A percentile compares a stretch with the other conserved stretches of the same genome.
phyloP scores from a whole-genome alignment of 106 monocot genomes.

The Phalaenopsis aphrodite region DNA sequence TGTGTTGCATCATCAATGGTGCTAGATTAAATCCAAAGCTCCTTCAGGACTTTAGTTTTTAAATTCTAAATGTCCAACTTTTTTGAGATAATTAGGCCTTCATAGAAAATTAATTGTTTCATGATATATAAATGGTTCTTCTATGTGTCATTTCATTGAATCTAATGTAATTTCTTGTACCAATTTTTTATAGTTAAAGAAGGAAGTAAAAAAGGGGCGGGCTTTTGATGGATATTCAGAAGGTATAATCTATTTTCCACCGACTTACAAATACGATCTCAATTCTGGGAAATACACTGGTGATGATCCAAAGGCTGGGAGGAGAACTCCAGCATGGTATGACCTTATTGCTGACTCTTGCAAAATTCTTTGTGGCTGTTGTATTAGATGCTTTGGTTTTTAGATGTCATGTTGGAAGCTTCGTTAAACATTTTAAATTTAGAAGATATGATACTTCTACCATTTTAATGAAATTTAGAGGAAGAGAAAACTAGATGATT shows the following conservation, averaged over 20 bases:
- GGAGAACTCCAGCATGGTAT: conserved; percentile 94
- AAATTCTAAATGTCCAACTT: background rate
- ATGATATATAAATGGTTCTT: background rate
- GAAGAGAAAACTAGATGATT: background rate
- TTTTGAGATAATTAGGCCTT: background rate
- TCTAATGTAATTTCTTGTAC: background rate
- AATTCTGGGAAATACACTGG: conserved; percentile 57
- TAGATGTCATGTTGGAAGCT: background rate
- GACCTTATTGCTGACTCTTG: background rate
- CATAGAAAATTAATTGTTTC: background rate
- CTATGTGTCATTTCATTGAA: background rate
- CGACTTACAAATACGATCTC: conserved; percentile 80
- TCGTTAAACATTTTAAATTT: no score
- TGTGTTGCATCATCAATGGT: background rate
- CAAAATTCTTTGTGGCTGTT: background rate
- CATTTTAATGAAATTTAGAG: background rate
- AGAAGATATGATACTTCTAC: background rate
- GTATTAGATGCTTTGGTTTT: background rate
- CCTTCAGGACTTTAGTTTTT: background rate
- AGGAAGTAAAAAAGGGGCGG: conserved; percentile 62
- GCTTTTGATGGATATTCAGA: conserved; percentile 94
- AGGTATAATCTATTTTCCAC: conserved; percentile 71
- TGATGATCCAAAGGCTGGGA: conserved; percentile 50
- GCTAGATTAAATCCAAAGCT: background rate
- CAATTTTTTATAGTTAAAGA: conserved; percentile 38